Base-by-base conservation (phyloP, 1,284 basidiomycete species). In the Melanopsichium pennsylvanicum region DNA sequence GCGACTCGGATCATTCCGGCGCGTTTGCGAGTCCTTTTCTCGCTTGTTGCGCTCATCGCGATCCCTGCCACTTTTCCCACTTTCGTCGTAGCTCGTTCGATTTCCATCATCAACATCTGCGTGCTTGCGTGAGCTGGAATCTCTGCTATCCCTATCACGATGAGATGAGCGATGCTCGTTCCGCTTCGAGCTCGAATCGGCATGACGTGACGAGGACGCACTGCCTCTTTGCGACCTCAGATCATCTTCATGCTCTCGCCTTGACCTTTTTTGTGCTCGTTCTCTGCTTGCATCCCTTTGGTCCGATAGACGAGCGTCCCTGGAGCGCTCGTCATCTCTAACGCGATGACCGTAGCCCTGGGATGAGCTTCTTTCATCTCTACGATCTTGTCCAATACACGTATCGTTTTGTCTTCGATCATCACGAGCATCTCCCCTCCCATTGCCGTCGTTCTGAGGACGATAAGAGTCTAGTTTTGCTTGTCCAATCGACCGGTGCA, bases 281-380 rank as follows among this genome's bases (percentile, higher is more conserved):
- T 50, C 51, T 18, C 46, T 19, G 29, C n/a, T n/a, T n/a, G n/a
- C n/a, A n/a, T n/a, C n/a, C n/a, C n/a, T n/a, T n/a, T n/a, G n/a
- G n/a, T n/a, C n/a, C n/a, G n/a, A n/a, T n/a, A n/a, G n/a, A n/a
- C n/a, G n/a, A n/a, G n/a, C n/a, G n/a, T n/a, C n/a, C n/a, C n/a
- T n/a, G n/a, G n/a, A n/a, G n/a, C n/a, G n/a, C n/a, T 41, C 42
- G 4, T 39, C 45, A 4, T 27, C 35, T 12, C 21, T n/a, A 12
- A 47, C 72, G 54, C 70, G 68, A 48, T 54, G 64, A 22, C 56
- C 41, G 31, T 54, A 54, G 22, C 52, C 50, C 21, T 69, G 62
- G n/a, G 34, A 41, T 22, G 73, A 64, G 18, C 67, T 31, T 21
- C 63, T 61, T 18, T 70, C 22, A 18, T 70, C 69, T 54, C 48